Percentiles rank a stretch among this genome's conserved stretches.
phyloP scores from a whole-genome alignment of 805 yeast species.

The Lachancea thermotolerans region DNA sequence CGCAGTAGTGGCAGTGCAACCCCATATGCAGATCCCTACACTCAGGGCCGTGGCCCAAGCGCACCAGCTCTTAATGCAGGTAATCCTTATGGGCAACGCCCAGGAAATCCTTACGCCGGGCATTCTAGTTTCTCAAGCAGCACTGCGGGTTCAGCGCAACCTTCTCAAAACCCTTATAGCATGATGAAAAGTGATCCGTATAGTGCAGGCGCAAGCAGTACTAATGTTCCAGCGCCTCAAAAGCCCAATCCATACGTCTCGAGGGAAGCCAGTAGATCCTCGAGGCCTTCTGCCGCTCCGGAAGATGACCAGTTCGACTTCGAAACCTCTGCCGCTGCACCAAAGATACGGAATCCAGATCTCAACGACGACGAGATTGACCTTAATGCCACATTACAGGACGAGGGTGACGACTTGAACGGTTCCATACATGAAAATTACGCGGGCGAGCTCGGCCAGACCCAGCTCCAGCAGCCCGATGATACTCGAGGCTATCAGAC shows the following conservation, averaged over 20 bases:
- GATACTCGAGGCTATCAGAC: slow-evolving; percentile 36
- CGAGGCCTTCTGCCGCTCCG: neutral
- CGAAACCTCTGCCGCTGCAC: slow-evolving; percentile 11
- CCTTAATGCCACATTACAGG: slow-evolving; percentile 22
- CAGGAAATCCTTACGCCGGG: neutral
- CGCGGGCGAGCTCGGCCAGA: slow-evolving; percentile 3
- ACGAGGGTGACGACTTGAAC: slow-evolving; percentile 28
- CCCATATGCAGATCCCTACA: neutral
- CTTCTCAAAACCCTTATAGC: slow-evolving; percentile 10
- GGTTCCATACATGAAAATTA: slow-evolving; percentile 18
- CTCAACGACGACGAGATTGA: slow-evolving; percentile 29
- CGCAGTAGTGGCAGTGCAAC: neutral
- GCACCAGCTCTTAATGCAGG: neutral
- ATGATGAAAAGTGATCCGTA: slow-evolving; percentile 5
- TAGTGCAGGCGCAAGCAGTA: neutral
- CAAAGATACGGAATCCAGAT: slow-evolving; percentile 4
- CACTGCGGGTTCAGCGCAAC: neutral
- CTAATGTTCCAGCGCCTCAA: neutral
- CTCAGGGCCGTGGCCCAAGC: neutral
- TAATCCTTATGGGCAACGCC: neutral
- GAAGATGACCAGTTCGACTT: slow-evolving; percentile 18
- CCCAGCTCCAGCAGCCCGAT: slow-evolving; percentile 40
- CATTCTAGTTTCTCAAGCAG: neutral
- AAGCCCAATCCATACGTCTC: neutral
- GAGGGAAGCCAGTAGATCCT: neutral